Evolutionary conservation across 176 grass and related monocot genomes (phyloP).

Genomic region (Eleusine indica): DNA sequence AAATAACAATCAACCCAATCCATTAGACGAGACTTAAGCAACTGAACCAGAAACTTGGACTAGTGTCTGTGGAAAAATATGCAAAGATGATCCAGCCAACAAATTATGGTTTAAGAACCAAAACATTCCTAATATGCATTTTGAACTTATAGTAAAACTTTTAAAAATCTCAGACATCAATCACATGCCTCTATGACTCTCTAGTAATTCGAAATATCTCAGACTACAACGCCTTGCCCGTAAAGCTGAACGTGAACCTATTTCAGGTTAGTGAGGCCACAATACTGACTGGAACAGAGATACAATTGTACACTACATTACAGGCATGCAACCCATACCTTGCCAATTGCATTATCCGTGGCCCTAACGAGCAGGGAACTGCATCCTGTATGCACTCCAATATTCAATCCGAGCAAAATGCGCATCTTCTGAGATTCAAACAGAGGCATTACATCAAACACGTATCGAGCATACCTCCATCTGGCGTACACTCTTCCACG

Average conservation of each 20-base stretch:
- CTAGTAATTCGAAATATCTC: background rate
- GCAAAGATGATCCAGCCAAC: background rate
- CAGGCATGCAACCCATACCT: background rate
- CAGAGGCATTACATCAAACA: slow-evolving; percentile 26
- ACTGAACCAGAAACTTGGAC: background rate
- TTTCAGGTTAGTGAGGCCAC: background rate
- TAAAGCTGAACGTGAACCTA: background rate
- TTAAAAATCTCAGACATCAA: background rate
- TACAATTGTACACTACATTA: background rate
- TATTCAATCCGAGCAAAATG: background rate
- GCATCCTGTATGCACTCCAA: background rate
- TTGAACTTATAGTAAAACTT: background rate
- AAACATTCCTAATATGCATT: background rate
- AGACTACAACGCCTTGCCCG: background rate
- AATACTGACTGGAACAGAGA: background rate
- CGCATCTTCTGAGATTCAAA: background rate
- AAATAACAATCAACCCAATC: background rate
- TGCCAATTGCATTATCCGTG: background rate
- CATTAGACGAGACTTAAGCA: background rate
- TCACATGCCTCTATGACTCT: background rate
- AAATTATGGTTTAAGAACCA: background rate
- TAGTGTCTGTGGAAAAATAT: background rate
- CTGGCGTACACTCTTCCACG: background rate
- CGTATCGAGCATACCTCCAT: slow-evolving; percentile 40
- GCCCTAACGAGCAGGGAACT: background rate